A percentile compares a stretch with the other conserved stretches of the same genome.
Conservation (phyloP, 176 grass and related monocot species). For the Leersia perrieri region DNA sequence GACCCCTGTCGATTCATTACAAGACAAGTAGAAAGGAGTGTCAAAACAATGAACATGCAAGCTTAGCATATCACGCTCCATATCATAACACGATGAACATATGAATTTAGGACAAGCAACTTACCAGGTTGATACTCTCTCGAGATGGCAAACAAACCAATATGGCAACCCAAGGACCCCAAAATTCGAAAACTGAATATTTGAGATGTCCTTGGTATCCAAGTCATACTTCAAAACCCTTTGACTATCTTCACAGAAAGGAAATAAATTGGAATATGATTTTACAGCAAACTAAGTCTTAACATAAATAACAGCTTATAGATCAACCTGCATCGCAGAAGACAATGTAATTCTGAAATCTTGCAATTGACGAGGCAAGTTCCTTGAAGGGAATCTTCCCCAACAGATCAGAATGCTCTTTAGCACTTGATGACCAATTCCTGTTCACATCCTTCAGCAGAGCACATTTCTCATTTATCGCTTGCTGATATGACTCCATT, state of each 20-base stretch:
- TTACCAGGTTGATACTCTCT: slow-evolving; percentile 72
- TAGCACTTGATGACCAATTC: slow-evolving; percentile 34
- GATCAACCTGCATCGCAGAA: slow-evolving; percentile 74
- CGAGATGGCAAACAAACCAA: slow-evolving; percentile 68
- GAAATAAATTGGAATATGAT: slow-evolving; percentile 7
- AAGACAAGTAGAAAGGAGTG: slow-evolving; percentile 5
- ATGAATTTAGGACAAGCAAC: slow-evolving; percentile 27
- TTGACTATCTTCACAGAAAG: slow-evolving; percentile 62
- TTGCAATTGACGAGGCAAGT: slow-evolving; percentile 75
- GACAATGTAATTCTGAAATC: slow-evolving; percentile 53
- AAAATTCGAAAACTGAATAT: slow-evolving; percentile 69
- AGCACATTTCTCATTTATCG: slow-evolving; percentile 49
- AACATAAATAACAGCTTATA: slow-evolving; percentile 32
- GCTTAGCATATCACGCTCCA: slow-evolving; percentile 7
- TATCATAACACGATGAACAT: not conserved
- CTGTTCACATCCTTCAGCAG: slow-evolving; percentile 53
- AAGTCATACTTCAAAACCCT: slow-evolving; percentile 61
- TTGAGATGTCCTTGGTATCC: slow-evolving; percentile 49
- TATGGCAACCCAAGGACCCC: slow-evolving; percentile 73
- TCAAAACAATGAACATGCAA: slow-evolving; percentile 4
- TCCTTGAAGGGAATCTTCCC: slow-evolving; percentile 39
- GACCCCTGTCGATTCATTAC: slow-evolving; percentile 38
- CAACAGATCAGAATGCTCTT: slow-evolving; percentile 28
- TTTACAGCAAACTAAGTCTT: not conserved
- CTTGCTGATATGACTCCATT: slow-evolving; percentile 54